These are phyloP conservation scores for Basidiobolus heterosporus DNA, from an alignment of 371 early-diverging fungal species.

Conservation along the genomic window DNA sequence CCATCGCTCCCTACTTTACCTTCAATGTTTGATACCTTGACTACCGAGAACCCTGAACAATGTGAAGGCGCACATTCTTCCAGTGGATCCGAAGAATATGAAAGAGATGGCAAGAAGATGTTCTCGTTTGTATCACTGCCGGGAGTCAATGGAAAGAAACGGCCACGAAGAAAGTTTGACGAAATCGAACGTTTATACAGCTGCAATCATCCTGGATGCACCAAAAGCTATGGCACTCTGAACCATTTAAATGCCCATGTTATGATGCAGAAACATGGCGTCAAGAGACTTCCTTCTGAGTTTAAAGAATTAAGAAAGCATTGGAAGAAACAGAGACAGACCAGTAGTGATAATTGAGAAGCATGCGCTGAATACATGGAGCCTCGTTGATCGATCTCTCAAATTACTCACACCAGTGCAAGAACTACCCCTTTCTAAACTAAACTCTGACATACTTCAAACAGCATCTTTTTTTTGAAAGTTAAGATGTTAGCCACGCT, in stretches of 20 bases:
- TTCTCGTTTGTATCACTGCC: slow-evolving; percentile 36
- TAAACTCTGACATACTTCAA: too few species aligned
- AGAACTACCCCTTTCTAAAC: too few species aligned
- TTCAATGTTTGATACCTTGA: too few species aligned
- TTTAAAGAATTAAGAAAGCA: slow-evolving; percentile 41
- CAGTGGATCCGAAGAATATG: too few species aligned
- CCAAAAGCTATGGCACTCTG: slow-evolving; percentile 50
- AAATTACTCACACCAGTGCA: too few species aligned
- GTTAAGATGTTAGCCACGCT: too few species aligned
- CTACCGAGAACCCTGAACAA: too few species aligned
- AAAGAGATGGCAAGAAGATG: too few species aligned
- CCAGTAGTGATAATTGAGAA: slow-evolving; percentile 18
- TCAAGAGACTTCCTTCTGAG: slow-evolving; percentile 25
- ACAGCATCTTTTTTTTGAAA: too few species aligned
- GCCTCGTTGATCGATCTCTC: not conserved
- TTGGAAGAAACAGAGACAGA: slow-evolving; percentile 18
- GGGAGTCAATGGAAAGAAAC: slow-evolving; percentile 40
- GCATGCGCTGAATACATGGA: slow-evolving; percentile 7
- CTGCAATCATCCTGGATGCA: slow-evolving; percentile 40
- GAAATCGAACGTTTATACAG: slow-evolving; percentile 53
- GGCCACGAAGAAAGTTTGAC: slow-evolving; percentile 47
- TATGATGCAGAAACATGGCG: slow-evolving; percentile 48
- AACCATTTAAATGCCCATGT: slow-evolving; percentile 60
- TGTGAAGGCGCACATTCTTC: too few species aligned
- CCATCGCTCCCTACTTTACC: too few species aligned